These are phyloP conservation scores for Penicillium psychrofluorescens DNA, from an alignment of 495 filamentous ascomycete genomes.

Conservation along the genomic window DNA sequence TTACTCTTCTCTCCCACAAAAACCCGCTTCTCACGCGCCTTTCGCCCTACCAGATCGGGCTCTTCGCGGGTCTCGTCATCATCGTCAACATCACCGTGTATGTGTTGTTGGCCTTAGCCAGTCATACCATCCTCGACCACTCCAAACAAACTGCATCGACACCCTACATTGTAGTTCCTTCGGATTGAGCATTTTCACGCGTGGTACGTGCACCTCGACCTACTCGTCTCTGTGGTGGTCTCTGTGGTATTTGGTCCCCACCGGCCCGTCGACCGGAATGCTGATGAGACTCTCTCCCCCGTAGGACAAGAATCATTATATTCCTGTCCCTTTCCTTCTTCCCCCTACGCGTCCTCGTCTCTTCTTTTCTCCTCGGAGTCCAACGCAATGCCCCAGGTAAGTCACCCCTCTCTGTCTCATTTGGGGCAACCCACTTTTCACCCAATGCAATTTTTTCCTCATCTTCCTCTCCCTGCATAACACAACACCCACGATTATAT, in stretches of 20 bases:
- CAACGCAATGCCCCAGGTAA: conserved; percentile 39
- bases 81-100: conserved; percentile 24
- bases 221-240: conserved; percentile 1
- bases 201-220: conserved; percentile 34
- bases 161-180: conserved; percentile 22
- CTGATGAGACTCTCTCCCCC: conserved; percentile 22
- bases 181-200: conserved; percentile 30
- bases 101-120: conserved; percentile 11
- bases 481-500: no score
- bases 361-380: conserved; percentile 12
- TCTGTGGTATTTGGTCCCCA: conserved; percentile 34
- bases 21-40: conserved; percentile 17
- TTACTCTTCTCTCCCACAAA: conserved; percentile 8
- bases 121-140: conserved; percentile 7
- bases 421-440: no score
- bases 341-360: conserved; percentile 21
- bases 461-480: no score
- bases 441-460: no score
- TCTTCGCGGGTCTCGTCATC: conserved; percentile 17
- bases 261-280: conserved; percentile 32
- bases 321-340: conserved; percentile 20
- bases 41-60: conserved; percentile 2
- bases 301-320: conserved; percentile 21
- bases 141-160: no score
- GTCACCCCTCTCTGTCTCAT: conserved; percentile 9